phyloP scores from a whole-genome alignment of 768 basidiomycete genomes.

The Phlegmacium glaucopus region DNA sequence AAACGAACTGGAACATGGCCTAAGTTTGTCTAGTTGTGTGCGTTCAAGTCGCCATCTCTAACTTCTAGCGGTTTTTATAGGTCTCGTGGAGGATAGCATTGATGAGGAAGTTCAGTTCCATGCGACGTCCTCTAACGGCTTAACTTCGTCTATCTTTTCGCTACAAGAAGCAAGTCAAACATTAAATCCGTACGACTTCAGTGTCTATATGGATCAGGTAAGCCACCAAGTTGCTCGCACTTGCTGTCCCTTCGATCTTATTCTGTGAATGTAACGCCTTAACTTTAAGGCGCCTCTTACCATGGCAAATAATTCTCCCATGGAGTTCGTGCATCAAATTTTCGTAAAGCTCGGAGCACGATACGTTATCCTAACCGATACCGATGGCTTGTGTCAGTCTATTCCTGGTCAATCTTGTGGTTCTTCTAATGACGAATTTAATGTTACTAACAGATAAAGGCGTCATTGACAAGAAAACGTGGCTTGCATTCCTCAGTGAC shows the following conservation, averaged over 20 bases:
- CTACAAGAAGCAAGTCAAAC: constrained; percentile 38
- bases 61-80: constrained; percentile 30
- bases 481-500: constrained; percentile 83
- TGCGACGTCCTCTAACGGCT: constrained; percentile 35
- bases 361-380: constrained; percentile 82
- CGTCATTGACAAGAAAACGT: constrained; percentile 90
- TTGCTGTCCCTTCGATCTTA: background rate
- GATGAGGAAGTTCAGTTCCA: constrained; percentile 69
- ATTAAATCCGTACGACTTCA: constrained; percentile 74
- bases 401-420: background rate
- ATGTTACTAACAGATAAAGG: constrained; percentile 72
- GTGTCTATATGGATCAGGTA: constrained; percentile 89
- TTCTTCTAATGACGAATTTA: background rate
- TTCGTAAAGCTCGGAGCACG: constrained; percentile 93
- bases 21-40: constrained; percentile 49
- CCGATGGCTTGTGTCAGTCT: constrained; percentile 73
- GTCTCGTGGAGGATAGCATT: constrained; percentile 70
- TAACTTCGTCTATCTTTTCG: constrained; percentile 60
- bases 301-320: constrained; percentile 77
- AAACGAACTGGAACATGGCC: constrained; percentile 91
- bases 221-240: constrained; percentile 7
- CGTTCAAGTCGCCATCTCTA: constrained; percentile 4
- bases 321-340: constrained; percentile 91
- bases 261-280: background rate
- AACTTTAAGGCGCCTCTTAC: constrained; percentile 75